Evolutionary conservation across 2,329 filamentous ascomycete species (phyloP).

Genomic region (Malbranchea zuffiana): DNA sequence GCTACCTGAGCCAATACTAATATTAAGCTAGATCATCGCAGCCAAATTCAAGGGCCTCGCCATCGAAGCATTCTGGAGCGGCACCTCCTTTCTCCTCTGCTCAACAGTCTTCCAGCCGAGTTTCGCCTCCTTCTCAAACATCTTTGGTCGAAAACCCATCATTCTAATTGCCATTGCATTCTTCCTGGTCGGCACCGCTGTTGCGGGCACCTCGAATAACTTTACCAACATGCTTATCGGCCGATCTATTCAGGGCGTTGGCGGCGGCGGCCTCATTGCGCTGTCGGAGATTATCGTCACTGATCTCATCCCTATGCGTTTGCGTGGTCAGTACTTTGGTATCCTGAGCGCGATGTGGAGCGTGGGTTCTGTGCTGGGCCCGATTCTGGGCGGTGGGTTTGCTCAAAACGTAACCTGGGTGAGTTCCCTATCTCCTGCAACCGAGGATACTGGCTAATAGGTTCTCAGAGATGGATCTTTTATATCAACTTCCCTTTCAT

Average conservation of each 20-base stretch:
- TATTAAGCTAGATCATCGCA: conserved; percentile 38
- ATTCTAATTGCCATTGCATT: conserved; percentile 31
- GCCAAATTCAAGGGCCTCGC: conserved; percentile 42
- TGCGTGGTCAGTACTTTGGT: conserved; percentile 32
- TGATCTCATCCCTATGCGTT: conserved; percentile 34
- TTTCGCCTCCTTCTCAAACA: conserved; percentile 38
- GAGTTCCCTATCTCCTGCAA: conserved; percentile 9
- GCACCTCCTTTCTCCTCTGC: conserved; percentile 56
- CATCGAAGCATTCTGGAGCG: conserved; percentile 60
- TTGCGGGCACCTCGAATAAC: conserved; percentile 32
- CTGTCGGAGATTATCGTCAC: conserved; percentile 36
- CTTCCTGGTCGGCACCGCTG: conserved; percentile 37
- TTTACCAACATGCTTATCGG: conserved; percentile 39
- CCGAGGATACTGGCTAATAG: neutral
- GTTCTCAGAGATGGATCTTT: conserved; percentile 49
- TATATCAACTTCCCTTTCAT: conserved; percentile 53
- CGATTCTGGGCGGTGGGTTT: conserved; percentile 35
- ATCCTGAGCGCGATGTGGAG: conserved; percentile 32
- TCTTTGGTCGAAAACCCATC: conserved; percentile 38
- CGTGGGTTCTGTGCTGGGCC: conserved; percentile 30
- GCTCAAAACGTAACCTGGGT: conserved; percentile 31
- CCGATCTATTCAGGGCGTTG: conserved; percentile 35
- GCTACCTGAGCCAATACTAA: conserved; percentile 2
- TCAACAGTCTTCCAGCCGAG: conserved; percentile 48
- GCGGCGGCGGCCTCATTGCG: conserved; percentile 36